Evolutionary conservation across 2,329 filamentous ascomycete genomes (phyloP).

Genomic region (Huntiella decipiens): DNA sequence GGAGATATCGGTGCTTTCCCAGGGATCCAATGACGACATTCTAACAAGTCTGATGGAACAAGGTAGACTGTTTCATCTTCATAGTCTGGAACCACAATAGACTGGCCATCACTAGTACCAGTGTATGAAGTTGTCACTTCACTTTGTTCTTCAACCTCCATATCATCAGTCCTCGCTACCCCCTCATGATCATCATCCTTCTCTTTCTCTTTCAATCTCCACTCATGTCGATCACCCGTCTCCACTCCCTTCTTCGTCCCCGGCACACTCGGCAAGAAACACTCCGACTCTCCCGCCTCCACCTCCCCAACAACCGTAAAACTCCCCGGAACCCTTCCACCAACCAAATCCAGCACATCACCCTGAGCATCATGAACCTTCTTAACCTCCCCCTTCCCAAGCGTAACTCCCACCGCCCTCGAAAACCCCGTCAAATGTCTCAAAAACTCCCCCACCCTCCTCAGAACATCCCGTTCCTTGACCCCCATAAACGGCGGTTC

Average conservation of each 20-base stretch:
- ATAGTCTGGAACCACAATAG: not conserved
- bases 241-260: not conserved
- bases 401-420: not conserved
- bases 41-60: not conserved
- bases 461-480: not conserved
- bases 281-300: not conserved
- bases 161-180: not conserved
- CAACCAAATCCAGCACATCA: slow-evolving; percentile 6
- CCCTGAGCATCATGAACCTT: slow-evolving; percentile 4
- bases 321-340: slow-evolving; percentile 5
- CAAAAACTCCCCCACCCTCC: not conserved
- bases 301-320: slow-evolving; percentile 5
- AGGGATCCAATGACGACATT: not conserved
- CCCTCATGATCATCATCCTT: not conserved
- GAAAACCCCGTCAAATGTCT: not conserved
- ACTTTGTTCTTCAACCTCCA: slow-evolving; percentile 1
- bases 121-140: not conserved
- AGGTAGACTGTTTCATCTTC: slow-evolving; percentile 1
- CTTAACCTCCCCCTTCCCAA: not conserved
- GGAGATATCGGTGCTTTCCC: not conserved
- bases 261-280: slow-evolving; percentile 6
- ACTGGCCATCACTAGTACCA: not conserved
- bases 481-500: not conserved
- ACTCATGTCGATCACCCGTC: slow-evolving; percentile 5
- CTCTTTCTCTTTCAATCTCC: slow-evolving; percentile 2